Conservation (phyloP, 2,329 filamentous ascomycete genomes). For the Tolypocladium guangdongense region DNA sequence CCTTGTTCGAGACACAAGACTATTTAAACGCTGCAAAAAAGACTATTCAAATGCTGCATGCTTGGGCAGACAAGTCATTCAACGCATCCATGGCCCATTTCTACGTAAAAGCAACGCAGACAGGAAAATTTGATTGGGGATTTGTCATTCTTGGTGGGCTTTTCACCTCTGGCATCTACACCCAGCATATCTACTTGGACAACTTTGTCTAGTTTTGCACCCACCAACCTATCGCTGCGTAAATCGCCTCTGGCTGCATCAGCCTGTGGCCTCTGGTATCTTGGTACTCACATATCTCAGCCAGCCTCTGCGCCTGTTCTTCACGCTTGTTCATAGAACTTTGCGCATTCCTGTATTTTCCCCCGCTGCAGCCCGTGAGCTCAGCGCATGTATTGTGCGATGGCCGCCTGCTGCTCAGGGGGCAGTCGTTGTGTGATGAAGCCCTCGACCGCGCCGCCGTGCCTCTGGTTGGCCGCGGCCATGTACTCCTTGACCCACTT, state of each 20-base stretch:
- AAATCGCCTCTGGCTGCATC: background rate
- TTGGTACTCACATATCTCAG: background rate
- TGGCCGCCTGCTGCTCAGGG: slow-evolving; percentile 44
- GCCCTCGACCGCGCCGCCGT: slow-evolving; percentile 56
- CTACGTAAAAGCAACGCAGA: background rate
- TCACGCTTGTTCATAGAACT: background rate
- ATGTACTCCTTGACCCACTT: slow-evolving; percentile 78
- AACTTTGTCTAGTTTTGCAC: background rate
- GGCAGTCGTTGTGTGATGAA: slow-evolving; percentile 64
- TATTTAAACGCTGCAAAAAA: too few relatives aligned
- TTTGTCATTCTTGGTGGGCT: background rate
- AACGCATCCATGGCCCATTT: background rate
- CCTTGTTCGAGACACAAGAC: too few relatives aligned
- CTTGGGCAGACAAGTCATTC: background rate
- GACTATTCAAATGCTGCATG: background rate
- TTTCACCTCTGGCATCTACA: background rate
- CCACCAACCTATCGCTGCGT: background rate
- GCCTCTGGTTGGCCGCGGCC: slow-evolving; percentile 63
- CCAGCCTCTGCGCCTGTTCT: background rate
- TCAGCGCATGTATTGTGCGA: slow-evolving; percentile 40
- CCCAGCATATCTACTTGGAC: background rate
- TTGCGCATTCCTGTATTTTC: background rate
- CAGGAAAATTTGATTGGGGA: too few relatives aligned
- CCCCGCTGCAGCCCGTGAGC: background rate
- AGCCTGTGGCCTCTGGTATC: background rate